Conservation (phyloP, 805 yeast species). For the Crinitomyces ghanaensis region DNA sequence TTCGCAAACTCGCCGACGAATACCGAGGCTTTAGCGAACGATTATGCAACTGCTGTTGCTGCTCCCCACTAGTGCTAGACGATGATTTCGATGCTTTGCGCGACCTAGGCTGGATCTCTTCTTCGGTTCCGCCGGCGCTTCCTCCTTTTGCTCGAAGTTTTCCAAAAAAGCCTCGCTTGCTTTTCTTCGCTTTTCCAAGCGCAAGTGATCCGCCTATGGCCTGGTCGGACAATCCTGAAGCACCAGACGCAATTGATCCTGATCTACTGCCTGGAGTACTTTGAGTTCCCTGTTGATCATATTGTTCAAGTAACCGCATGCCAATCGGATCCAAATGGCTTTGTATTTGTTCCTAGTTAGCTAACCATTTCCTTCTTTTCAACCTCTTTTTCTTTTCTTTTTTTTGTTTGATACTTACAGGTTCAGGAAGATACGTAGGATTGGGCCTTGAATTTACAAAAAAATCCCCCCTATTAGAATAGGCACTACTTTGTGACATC, state of each 20-base stretch:
- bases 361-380: constrained; percentile 9
- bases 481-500: not conserved
- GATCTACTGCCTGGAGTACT: constrained; percentile 8
- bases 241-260: constrained; percentile 12
- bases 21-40: no score
- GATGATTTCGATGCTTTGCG: no score
- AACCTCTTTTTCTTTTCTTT: constrained; percentile 11
- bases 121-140: no score
- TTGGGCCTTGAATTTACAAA: not conserved
- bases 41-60: no score
- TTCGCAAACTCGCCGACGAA: no score
- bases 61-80: no score
- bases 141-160: no score
- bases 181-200: not conserved
- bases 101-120: no score
- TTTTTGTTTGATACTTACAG: constrained; percentile 5
- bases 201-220: no score
- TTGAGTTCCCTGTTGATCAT: no score
- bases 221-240: no score
- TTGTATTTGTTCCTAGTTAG: not conserved
- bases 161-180: constrained; percentile 1
- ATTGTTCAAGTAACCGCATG: not conserved
- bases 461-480: not conserved
- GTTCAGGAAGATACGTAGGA: constrained; percentile 12
- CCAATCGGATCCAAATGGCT: not conserved